These are phyloP conservation scores for Lichtheimia ramosa DNA, from an alignment of 371 early-diverging fungal genomes.

Conservation along the genomic window DNA sequence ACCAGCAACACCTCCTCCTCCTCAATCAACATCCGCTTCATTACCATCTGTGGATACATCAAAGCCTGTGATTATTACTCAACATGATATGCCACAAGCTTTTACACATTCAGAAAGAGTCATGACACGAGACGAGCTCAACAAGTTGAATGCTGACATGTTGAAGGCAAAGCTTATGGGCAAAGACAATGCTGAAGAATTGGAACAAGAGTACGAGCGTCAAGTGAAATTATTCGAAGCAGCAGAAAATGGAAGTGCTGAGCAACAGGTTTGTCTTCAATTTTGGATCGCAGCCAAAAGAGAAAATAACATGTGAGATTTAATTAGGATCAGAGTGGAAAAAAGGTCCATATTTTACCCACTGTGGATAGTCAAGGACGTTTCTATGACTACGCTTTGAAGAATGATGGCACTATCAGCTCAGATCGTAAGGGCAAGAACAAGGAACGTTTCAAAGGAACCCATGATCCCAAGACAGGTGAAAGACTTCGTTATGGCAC, in stretches of 20 bases:
- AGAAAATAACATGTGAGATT: not conserved
- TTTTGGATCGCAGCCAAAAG: not conserved
- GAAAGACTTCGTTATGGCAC: conserved; percentile 59
- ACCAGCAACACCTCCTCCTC: conserved; percentile 7
- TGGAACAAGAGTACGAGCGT: conserved; percentile 72
- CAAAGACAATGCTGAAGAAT: conserved; percentile 57
- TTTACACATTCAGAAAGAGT: conserved; percentile 17
- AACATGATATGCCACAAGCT: conserved; percentile 19
- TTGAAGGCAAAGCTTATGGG: conserved; percentile 81
- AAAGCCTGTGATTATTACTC: conserved; percentile 24
- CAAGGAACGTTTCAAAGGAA: conserved; percentile 50
- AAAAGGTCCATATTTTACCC: conserved; percentile 53
- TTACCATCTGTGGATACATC: conserved; percentile 7
- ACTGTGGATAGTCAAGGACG: conserved; percentile 67
- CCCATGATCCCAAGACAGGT: conserved; percentile 59
- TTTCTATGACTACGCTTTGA: conserved; percentile 46
- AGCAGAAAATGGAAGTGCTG: conserved; percentile 12
- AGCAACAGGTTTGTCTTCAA: conserved; percentile 1
- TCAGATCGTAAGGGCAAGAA: conserved; percentile 23
- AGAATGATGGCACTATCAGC: conserved; percentile 13
- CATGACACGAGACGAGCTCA: conserved; percentile 71
- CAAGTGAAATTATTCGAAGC: conserved; percentile 44
- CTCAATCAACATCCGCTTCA: not conserved
- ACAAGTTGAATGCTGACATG: conserved; percentile 82
- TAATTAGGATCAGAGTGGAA: conserved; percentile 4